Base-by-base conservation (phyloP, 176 grass and related monocot species). In the Musa acuminata region DNA sequence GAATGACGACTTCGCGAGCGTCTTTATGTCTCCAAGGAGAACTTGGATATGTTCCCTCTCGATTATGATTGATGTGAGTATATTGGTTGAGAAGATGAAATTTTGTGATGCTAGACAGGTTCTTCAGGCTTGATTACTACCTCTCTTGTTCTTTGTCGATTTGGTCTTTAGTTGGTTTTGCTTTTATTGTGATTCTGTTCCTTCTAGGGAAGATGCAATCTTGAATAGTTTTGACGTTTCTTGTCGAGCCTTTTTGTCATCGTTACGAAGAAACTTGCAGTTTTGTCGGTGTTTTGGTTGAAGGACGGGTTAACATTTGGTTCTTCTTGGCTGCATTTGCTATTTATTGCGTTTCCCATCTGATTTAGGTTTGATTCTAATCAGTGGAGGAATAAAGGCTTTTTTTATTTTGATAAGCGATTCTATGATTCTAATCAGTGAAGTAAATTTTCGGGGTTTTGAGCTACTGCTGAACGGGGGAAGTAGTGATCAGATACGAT, bases 31-130 rank as follows among this genome's bases (percentile, higher is more conserved):
- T 57, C 35, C 16, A 70, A 21, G 35, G 16, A 70, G 67, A 20
- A 51, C 48, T 49, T 51, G 67, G 67, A 50, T 52, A 24, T 49
- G 29, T 71, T 62, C 22, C 50, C 55, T 76, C 75, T 85, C 68
- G 63, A 74, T 58, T 82, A 17, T 52, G n/a, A 23, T 12, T 12
- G 21, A 27, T 64, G 13, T 80, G n/a, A 53, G 16, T 17, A 77
- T 35, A 57, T 53, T 85, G 79, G 35, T 76, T 81, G 55, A 0
- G 43, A 66, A 74, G 69, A 64, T 20, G 58, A 51, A 12, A 43
- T 78, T 88, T 69, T 70, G 55, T 66, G n/a, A 65, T 78, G 67
- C 48, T 84, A 69, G 73, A 53, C 77, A 63, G 53, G 29, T 72
- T 80, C 78, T 10, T 52, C 73, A 12, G 13, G 8, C 26, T 35